These are phyloP conservation scores for Boletus pseudo-olivaceus DNA, from an alignment of 768 basidiomycete species.

Conservation along the genomic window DNA sequence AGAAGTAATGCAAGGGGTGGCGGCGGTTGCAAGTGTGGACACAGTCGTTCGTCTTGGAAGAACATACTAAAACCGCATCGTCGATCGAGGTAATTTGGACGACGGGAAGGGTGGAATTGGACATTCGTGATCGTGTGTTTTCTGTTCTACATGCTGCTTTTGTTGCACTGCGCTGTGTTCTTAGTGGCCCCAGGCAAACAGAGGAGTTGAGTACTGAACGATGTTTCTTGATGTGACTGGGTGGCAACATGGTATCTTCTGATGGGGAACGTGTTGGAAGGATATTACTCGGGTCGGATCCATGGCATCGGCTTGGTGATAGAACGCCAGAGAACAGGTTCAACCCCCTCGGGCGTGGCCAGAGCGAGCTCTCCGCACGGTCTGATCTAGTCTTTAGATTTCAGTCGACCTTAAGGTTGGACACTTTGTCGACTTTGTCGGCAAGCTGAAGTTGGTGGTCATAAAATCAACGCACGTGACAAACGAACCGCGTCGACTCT, in stretches of 20 bases:
- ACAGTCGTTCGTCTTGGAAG: background rate
- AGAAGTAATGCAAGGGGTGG: constrained; percentile 1
- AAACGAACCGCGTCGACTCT: constrained; percentile 29
- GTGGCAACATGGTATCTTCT: background rate
- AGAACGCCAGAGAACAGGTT: background rate
- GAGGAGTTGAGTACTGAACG: background rate
- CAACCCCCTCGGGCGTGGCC: background rate
- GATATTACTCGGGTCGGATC: background rate
- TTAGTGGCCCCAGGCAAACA: background rate
- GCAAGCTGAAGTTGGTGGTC: background rate
- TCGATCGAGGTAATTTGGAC: background rate
- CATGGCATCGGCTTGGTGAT: background rate
- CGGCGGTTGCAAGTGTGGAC: background rate
- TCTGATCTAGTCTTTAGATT: background rate
- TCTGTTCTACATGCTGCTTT: background rate
- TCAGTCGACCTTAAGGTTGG: background rate
- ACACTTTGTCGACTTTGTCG: background rate
- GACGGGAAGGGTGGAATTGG: background rate
- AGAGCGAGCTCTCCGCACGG: background rate
- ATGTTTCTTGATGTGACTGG: background rate
- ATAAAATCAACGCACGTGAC: constrained; percentile 34
- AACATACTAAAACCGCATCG: background rate
- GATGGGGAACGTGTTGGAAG: too few species aligned
- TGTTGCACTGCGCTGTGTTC: background rate
- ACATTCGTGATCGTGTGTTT: background rate